Base-by-base conservation (phyloP, 2,329 filamentous ascomycete genomes). In the Verticillium dahliae region DNA sequence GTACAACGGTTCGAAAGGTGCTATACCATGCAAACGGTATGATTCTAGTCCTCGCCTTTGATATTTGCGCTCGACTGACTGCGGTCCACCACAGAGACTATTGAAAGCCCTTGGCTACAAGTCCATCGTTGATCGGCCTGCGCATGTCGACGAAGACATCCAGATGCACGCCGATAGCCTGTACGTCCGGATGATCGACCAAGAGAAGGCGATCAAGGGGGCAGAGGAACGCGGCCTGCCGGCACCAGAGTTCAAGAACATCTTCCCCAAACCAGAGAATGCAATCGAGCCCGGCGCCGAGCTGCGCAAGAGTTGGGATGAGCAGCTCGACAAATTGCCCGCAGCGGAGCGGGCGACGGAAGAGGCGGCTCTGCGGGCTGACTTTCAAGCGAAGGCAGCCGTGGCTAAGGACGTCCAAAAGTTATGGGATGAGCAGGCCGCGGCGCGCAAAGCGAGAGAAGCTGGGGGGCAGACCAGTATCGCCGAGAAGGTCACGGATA, bases 151-250 rank as follows among this genome's bases (percentile, higher is more conserved):
- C 69, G 93, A 97, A 73, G 85, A 89, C 67, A 92, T 99, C 64
- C 95, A 98, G 76, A 91, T 98, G 88, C 93, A 97, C 74, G 94
- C 94, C 62, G 95, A 99, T 77, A 86, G 85, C 65, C 81, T 99
- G 50, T 99, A 92, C 75, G 90, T 94, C 70, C 86, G 90, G 68
- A 92, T 98, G 88, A 75, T 96, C 41, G 83, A 86, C 64, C 92
- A 96, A 72, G 94, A 99, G 75, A 81, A 80, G 22, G 84, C 83
- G 65, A 86, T 90, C n/a, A 85, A 90, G 65, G 82, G 86, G 69
- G 90, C 89, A 39, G 87, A 87, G 73, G 79, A 81, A 60, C 82
- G 84, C 66, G 86, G 85, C 34, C 75, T 74, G n/a, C 80, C 83
- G 0, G 71, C 80, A 56, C 88, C 90, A 0, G 76, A 78, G 22